Percentiles rank a stretch among this genome's conserved stretches.
phyloP scores from a whole-genome alignment of 257 asterid genomes.

The Parsonsia alboflavescens region DNA sequence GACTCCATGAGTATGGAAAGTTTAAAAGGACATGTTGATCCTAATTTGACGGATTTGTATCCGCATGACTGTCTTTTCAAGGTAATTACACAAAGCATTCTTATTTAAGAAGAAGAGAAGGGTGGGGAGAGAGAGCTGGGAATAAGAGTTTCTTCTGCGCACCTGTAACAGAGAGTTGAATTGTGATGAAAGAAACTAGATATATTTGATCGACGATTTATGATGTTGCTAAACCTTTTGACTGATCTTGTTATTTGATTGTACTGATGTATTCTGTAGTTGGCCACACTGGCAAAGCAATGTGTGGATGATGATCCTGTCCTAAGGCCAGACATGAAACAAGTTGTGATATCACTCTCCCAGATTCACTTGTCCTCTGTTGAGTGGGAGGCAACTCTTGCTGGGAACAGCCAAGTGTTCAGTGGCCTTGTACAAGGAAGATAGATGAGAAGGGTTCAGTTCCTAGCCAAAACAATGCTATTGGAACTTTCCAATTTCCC shows the following conservation, averaged over 20 bases:
- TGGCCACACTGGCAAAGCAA: conserved; percentile 85
- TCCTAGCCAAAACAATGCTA: not conserved
- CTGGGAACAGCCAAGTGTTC: conserved; percentile 96
- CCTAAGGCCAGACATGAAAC: conserved; percentile 95
- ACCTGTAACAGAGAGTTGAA: too few species aligned
- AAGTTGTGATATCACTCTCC: conserved; percentile 78
- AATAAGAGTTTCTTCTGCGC: too few species aligned
- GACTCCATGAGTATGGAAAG: conserved; percentile 78
- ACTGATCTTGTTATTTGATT: not conserved
- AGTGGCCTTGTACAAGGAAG: conserved; percentile 97
- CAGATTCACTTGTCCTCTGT: conserved; percentile 83
- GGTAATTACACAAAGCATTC: too few species aligned
- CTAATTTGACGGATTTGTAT: conserved; percentile 68
- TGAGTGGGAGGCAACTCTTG: conserved; percentile 99
- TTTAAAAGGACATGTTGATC: conserved; percentile 78
- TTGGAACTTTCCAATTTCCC: not conserved
- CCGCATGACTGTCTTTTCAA: conserved; percentile 93
- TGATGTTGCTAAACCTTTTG: too few species aligned
- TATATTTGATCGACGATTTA: too few species aligned
- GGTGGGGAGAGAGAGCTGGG: too few species aligned
- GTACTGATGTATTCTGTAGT: conserved; percentile 25
- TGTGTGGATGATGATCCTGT: conserved; percentile 91
- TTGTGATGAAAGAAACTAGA: too few species aligned
- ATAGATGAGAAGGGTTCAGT: conserved; percentile 25
- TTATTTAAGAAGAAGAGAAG: too few species aligned